A percentile compares a stretch with the other conserved stretches of the same genome.
Evolutionary conservation across 2,329 filamentous ascomycete genomes (phyloP).

Genomic region (Fusarium sp.): DNA sequence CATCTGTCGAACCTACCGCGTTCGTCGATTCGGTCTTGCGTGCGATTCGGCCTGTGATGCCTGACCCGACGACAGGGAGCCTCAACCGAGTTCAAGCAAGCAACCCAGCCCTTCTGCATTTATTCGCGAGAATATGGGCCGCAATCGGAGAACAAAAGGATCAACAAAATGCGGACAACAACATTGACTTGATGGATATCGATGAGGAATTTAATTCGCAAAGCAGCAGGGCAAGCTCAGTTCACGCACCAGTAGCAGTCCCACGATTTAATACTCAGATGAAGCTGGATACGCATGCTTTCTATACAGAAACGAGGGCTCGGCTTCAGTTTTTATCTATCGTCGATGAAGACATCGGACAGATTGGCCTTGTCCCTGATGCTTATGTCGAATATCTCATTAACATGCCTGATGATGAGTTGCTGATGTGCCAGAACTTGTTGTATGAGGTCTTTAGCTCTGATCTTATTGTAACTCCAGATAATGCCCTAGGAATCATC

Average conservation of each 20-base stretch:
- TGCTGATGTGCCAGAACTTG: conserved; percentile 66
- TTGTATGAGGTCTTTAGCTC: conserved; percentile 68
- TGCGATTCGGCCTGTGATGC: conserved; percentile 63
- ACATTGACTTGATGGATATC: conserved; percentile 74
- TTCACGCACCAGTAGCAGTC: conserved; percentile 57
- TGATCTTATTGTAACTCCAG: conserved; percentile 65
- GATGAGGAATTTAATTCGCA: conserved; percentile 77
- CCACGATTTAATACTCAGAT: conserved; percentile 64
- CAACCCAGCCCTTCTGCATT: conserved; percentile 58
- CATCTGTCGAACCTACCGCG: conserved; percentile 61
- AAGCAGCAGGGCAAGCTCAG: conserved; percentile 62
- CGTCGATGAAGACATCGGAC: conserved; percentile 60
- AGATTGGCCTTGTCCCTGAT: conserved; percentile 66
- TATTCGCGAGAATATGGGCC: conserved; percentile 59
- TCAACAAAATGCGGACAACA: conserved; percentile 51
- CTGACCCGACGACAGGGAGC: conserved; percentile 57
- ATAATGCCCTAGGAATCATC: conserved; percentile 64
- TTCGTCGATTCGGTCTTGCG: conserved; percentile 65
- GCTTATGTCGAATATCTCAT: conserved; percentile 66
- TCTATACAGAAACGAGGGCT: conserved; percentile 63
- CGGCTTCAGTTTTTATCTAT: conserved; percentile 63
- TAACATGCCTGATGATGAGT: conserved; percentile 65
- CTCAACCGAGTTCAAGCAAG: conserved; percentile 58
- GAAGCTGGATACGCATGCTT: conserved; percentile 60
- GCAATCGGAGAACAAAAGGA: conserved; percentile 42